These are phyloP conservation scores for Candida koratica DNA, from an alignment of 805 yeast genomes.

Conservation along the genomic window DNA sequence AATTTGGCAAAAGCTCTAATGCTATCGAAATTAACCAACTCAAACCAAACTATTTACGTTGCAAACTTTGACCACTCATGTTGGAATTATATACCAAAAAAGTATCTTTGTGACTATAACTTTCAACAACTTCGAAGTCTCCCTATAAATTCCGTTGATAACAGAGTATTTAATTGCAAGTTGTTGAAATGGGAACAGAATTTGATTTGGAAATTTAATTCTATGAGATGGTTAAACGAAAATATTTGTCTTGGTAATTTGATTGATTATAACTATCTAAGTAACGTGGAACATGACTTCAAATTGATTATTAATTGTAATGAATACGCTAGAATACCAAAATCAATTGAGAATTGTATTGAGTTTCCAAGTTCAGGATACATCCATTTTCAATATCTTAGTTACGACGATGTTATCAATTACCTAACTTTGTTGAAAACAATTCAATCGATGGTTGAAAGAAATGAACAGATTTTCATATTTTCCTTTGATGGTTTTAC, in stretches of 20 bases:
- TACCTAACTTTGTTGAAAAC: conserved; percentile 29
- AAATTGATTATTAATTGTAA: conserved; percentile 53
- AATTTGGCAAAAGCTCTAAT: conserved; percentile 21
- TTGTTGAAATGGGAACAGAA: conserved; percentile 32
- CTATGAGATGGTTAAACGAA: conserved; percentile 24
- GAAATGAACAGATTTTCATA: conserved; percentile 24
- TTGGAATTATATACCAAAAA: conserved; percentile 14
- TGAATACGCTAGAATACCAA: conserved; percentile 47
- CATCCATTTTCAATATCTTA: conserved; percentile 18
- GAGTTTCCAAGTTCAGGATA: conserved; percentile 35
- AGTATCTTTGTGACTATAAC: conserved; percentile 12
- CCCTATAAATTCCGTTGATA: conserved; percentile 18
- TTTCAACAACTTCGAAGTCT: conserved; percentile 11
- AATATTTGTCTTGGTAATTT: conserved; percentile 31
- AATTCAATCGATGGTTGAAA: conserved; percentile 20
- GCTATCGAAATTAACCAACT: conserved; percentile 6
- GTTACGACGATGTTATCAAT: conserved; percentile 23
- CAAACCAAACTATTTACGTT: conserved; percentile 16
- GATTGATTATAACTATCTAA: conserved; percentile 25
- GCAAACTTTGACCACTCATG: conserved; percentile 16
- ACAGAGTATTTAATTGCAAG: conserved; percentile 17
- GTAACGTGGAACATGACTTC: conserved; percentile 33
- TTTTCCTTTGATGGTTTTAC: conserved; percentile 39
- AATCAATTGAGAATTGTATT: conserved; percentile 27
- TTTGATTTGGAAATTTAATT: conserved; percentile 30